These are phyloP conservation scores for Ulota crispa DNA, from an alignment of 225 moss, liverwort and hornwort species.

Conservation along the genomic window DNA sequence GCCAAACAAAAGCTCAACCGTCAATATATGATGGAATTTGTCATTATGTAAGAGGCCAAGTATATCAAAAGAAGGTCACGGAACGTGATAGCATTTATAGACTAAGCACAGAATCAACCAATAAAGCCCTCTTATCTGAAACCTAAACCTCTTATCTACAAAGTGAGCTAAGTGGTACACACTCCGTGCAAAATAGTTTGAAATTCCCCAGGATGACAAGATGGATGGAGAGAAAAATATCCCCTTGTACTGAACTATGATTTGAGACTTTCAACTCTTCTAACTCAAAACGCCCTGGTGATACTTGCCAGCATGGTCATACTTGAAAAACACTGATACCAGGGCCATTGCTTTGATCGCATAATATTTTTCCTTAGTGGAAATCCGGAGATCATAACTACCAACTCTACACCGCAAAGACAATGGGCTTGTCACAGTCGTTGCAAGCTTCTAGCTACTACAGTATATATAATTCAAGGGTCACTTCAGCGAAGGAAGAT, in stretches of 20 bases:
- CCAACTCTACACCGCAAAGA: neutral
- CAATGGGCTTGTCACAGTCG: neutral
- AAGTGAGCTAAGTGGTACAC: neutral
- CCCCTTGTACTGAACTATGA: neutral
- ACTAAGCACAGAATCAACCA: neutral
- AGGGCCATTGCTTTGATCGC: conserved; percentile 1
- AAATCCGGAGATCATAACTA: conserved; percentile 15
- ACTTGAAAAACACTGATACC: neutral
- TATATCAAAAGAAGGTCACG: neutral
- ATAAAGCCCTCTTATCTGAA: neutral
- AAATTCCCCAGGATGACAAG: neutral
- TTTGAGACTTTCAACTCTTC: neutral
- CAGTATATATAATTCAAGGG: neutral
- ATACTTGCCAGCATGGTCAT: neutral
- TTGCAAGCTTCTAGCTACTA: conserved; percentile 9
- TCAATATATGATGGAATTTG: neutral
- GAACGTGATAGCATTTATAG: neutral
- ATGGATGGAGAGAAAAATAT: neutral
- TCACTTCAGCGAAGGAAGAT: neutral
- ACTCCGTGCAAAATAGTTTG: neutral
- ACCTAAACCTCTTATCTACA: neutral
- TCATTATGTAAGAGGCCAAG: neutral
- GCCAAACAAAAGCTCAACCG: neutral
- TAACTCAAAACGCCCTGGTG: conserved; percentile 3
- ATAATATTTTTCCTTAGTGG: neutral